Conservation (phyloP, 176 grass and related monocot genomes). For the Cocos nucifera region DNA sequence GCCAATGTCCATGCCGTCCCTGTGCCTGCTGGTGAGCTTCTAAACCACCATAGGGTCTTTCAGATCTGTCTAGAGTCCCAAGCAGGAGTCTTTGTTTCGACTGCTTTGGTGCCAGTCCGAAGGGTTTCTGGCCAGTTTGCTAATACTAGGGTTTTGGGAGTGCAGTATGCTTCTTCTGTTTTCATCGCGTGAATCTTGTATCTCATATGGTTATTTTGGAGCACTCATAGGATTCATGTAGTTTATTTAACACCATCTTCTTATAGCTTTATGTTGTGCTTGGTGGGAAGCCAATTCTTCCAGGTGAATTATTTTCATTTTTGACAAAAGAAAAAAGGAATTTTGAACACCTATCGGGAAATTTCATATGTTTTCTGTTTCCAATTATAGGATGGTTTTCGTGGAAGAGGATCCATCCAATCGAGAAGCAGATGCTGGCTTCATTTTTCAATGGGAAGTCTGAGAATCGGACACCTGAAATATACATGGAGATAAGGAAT, state of each 20-base stretch:
- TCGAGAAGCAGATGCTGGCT: slow-evolving; percentile 83
- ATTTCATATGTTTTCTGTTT: neutral
- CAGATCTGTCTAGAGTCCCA: neutral
- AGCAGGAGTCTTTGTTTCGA: too few relatives aligned
- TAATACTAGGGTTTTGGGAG: neutral
- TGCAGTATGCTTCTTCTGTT: neutral
- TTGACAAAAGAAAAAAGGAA: neutral
- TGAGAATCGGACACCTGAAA: slow-evolving; percentile 67
- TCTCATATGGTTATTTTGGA: too few relatives aligned
- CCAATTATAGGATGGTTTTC: slow-evolving; percentile 83
- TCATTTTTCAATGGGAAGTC: slow-evolving; percentile 91
- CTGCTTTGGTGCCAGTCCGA: too few relatives aligned
- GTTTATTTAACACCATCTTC: neutral
- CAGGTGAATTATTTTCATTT: too few relatives aligned
- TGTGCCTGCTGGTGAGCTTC: slow-evolving; percentile 69
- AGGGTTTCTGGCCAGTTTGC: too few relatives aligned
- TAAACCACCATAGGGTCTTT: slow-evolving; percentile 15
- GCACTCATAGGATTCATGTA: too few relatives aligned
- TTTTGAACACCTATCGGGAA: neutral
- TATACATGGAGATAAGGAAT: slow-evolving; percentile 82
- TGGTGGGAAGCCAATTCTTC: too few relatives aligned
- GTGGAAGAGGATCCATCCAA: slow-evolving; percentile 66
- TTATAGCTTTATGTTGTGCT: neutral
- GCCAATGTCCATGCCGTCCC: slow-evolving; percentile 75
- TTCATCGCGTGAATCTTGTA: neutral